Conservation (phyloP, 2,329 filamentous ascomycete genomes). For the Botrytis sinoallii region DNA sequence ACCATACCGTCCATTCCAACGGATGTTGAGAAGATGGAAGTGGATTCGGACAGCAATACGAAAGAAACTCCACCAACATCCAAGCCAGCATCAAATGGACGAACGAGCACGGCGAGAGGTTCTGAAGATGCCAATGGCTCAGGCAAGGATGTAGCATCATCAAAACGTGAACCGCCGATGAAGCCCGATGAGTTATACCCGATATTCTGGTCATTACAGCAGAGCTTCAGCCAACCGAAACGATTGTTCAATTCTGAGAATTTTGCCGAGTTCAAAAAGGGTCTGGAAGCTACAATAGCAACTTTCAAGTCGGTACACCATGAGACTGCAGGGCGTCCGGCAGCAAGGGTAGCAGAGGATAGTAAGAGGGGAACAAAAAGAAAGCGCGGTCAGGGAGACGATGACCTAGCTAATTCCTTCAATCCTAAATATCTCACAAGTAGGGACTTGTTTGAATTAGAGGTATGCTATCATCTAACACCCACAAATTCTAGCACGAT, state of each 20-base stretch:
- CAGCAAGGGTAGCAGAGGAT: constrained; percentile 59
- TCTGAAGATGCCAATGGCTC: constrained; percentile 37
- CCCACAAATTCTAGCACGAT: not conserved
- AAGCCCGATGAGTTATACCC: constrained; percentile 78
- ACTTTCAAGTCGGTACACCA: constrained; percentile 69
- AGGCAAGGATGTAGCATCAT: constrained; percentile 43
- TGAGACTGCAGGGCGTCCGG: constrained; percentile 45
- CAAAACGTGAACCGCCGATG: constrained; percentile 46
- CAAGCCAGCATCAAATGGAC: constrained; percentile 18
- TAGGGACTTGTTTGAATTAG: constrained; percentile 89
- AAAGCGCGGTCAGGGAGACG: constrained; percentile 60
- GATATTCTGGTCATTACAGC: constrained; percentile 89
- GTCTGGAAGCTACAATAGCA: constrained; percentile 60
- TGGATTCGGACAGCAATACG: constrained; percentile 50
- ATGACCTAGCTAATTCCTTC: constrained; percentile 69
- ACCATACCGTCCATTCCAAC: constrained; percentile 44
- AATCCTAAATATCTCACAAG: constrained; percentile 99
- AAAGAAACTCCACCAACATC: constrained; percentile 31
- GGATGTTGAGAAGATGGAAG: constrained; percentile 59
- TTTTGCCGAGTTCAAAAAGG: constrained; percentile 63
- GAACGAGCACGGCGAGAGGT: constrained; percentile 28
- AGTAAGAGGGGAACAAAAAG: constrained; percentile 65
- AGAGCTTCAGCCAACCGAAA: constrained; percentile 87
- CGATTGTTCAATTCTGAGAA: constrained; percentile 70
- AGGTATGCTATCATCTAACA: constrained; percentile 53